phyloP scores from a whole-genome alignment of 2,329 filamentous ascomycete genomes.

The Cadophora luteo-olivacea region DNA sequence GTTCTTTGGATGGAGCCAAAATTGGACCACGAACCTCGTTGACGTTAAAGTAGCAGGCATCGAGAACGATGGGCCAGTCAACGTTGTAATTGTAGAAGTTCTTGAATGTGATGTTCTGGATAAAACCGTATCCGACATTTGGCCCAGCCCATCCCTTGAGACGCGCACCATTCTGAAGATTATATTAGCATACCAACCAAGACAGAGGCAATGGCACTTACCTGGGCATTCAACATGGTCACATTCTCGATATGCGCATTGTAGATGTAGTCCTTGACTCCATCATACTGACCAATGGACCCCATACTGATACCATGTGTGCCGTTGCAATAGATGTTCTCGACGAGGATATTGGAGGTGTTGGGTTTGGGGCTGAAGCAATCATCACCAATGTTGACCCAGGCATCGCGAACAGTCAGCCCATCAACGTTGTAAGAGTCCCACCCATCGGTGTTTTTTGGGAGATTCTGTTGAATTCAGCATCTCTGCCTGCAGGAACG shows the following conservation, averaged over 20 bases:
- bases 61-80: slow-evolving; percentile 62
- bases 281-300: slow-evolving; percentile 62
- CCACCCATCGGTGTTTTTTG: slow-evolving; percentile 69
- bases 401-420: slow-evolving; percentile 56
- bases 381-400: slow-evolving; percentile 63
- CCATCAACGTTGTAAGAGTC: slow-evolving; percentile 64
- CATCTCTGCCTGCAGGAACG: not conserved
- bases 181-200: not conserved
- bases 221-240: slow-evolving; percentile 58
- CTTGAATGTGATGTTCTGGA: slow-evolving; percentile 67
- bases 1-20: not conserved
- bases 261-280: slow-evolving; percentile 60
- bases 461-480: slow-evolving; percentile 50
- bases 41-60: slow-evolving; percentile 69
- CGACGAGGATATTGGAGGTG: slow-evolving; percentile 61
- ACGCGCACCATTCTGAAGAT: slow-evolving; percentile 57
- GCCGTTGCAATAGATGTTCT: slow-evolving; percentile 66
- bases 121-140: slow-evolving; percentile 63
- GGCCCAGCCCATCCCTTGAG: slow-evolving; percentile 67
- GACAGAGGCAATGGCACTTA: slow-evolving; percentile 27
- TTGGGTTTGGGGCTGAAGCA: slow-evolving; percentile 68
- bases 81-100: slow-evolving; percentile 65
- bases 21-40: slow-evolving; percentile 36
- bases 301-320: slow-evolving; percentile 65
- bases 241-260: slow-evolving; percentile 66